Base-by-base conservation (phyloP, 176 grass and related monocot genomes). In the Avena atlantica region DNA sequence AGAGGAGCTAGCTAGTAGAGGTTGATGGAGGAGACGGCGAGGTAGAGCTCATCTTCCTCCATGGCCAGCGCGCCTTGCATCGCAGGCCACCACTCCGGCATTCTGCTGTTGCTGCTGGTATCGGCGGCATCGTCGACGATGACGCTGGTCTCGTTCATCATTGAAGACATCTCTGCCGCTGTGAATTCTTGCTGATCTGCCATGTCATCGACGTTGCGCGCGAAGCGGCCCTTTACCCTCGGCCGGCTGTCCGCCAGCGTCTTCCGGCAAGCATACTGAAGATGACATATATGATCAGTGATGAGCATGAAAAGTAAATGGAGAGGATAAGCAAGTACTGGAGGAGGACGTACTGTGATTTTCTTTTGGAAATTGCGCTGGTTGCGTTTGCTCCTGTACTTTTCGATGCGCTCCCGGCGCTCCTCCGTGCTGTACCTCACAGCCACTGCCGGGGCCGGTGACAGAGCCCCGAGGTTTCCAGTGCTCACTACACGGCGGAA, bases 351-450 rank as follows among this genome's bases (percentile, higher is more conserved):
- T 80, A 95, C 94, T 42, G 95, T 97, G 83, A 95, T 97, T 81
- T 97, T 95, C 85, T 95, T 97, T 12, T 95, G 87, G 89, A 97
- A 97, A 66, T 97, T 97, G 70, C 95, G 92, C 0, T 91, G 93
- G 76, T 90, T 97, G 83, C 95, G 93, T 83, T 95, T 97, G 87
- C 71, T 93, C 47, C 89, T 76, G 81, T 97, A 97, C 79, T 92
- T 94, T 40, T 93, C 93, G 64, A 97, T 89, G 84, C 87, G 90
- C 73, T 97, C 95, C 82, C 90, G 92, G 76, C 95, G 86, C 89
- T 94, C 94, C 86, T 89, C 92, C 17, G 90, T 44, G 29, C 23
- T 97, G 80, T 92, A 97, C 79, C 40, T 42, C 40, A 29, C 36
- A 7, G 74, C 68, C 68, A 44, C 13, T 57, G 1, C 76, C 67